Evolutionary conservation across 2,329 filamentous ascomycete species (phyloP).

Genomic region (Nemania diffusa): DNA sequence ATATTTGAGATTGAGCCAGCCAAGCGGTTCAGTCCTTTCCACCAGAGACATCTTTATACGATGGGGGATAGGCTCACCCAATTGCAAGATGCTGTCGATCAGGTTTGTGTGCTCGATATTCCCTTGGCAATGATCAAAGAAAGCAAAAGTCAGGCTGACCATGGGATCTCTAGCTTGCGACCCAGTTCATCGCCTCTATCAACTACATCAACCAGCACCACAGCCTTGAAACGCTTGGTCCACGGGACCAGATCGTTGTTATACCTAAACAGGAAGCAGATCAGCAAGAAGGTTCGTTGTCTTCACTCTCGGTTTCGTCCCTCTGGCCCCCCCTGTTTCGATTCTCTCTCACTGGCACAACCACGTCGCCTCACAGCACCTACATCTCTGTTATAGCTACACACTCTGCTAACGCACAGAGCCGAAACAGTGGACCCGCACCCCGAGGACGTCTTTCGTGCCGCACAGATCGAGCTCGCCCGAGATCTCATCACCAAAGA

Average conservation of each 20-base stretch:
- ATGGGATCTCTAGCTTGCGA: slow-evolving; percentile 63
- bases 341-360: neutral
- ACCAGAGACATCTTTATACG: neutral
- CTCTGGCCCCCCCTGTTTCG: neutral
- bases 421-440: slow-evolving; percentile 66
- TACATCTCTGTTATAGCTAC: neutral
- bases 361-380: neutral
- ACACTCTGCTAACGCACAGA: slow-evolving; percentile 16
- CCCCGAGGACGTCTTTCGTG: slow-evolving; percentile 71
- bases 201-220: slow-evolving; percentile 76
- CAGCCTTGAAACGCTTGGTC: slow-evolving; percentile 68
- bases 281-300: slow-evolving; percentile 60
- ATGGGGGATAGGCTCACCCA: slow-evolving; percentile 85
- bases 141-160: slow-evolving; percentile 22
- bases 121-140: neutral
- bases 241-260: slow-evolving; percentile 68
- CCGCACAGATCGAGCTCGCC: slow-evolving; percentile 77
- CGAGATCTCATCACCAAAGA: slow-evolving; percentile 81
- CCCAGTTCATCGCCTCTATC: slow-evolving; percentile 74
- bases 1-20: neutral
- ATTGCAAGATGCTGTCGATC: slow-evolving; percentile 84
- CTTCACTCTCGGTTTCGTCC: neutral
- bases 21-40: neutral
- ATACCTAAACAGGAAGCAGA: slow-evolving; percentile 62
- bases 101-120: slow-evolving; percentile 61